A percentile compares a stretch with the other conserved stretches of the same genome.
These are phyloP conservation scores for Metschnikowia similis DNA, from an alignment of 805 yeast genomes.

Conservation along the genomic window DNA sequence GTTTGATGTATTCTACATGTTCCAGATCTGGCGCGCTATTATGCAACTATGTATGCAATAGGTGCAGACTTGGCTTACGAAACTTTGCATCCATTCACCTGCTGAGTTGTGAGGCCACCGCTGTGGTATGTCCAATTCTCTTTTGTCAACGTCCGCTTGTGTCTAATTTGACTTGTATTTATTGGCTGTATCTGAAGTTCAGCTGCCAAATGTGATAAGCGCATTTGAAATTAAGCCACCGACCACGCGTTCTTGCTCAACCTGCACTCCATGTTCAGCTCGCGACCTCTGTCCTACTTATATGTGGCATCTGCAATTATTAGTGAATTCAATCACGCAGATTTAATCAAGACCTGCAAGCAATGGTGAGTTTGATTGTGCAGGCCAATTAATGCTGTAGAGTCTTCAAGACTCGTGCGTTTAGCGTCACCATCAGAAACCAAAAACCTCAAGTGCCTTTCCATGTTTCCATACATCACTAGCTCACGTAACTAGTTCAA, in stretches of 20 bases:
- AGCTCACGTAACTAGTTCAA: constrained; percentile 48
- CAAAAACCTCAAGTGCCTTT: background rate
- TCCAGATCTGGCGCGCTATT: background rate
- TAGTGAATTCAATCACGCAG: no score
- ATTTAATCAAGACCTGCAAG: no score
- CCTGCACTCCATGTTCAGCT: no score
- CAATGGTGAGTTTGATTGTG: no score
- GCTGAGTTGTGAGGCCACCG: background rate
- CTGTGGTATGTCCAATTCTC: background rate
- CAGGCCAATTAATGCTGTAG: no score
- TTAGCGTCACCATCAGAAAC: background rate
- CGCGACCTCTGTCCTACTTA: no score
- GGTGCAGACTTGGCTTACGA: background rate
- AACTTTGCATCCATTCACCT: background rate
- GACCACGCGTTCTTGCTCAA: background rate
- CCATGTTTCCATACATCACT: background rate
- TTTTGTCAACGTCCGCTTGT: background rate
- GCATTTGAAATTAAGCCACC: background rate
- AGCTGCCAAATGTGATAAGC: background rate
- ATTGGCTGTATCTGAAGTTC: background rate
- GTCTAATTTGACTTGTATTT: background rate
- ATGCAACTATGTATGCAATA: background rate
- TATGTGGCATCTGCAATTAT: no score
- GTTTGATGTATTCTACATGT: background rate
- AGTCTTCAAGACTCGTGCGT: no score